Evolutionary conservation across 2,329 filamentous ascomycete genomes (phyloP).

Genomic region (Sclerotiophoma versabilis): DNA sequence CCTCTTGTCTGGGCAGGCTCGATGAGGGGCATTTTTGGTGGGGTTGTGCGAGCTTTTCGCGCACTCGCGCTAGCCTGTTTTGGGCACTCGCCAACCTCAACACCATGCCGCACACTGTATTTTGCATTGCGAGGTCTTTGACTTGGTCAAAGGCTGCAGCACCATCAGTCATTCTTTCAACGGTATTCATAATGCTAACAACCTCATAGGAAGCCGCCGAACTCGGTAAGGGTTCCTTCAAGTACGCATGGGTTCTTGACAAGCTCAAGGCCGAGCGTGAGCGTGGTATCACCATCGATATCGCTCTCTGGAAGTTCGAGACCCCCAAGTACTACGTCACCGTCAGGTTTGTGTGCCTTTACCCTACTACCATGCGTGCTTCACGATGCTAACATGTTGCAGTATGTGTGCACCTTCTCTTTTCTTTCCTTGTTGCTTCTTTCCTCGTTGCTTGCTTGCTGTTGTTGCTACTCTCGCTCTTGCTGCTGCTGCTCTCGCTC

Average conservation of each 20-base stretch:
- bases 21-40: constrained; percentile 51
- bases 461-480: no score
- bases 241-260: constrained; percentile 99
- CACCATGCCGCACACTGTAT: constrained; percentile 42
- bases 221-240: constrained; percentile 99
- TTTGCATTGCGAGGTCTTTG: constrained; percentile 15
- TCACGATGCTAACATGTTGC: no score
- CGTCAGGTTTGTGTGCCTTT: no score
- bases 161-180: background rate
- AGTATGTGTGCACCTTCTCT: background rate
- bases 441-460: no score
- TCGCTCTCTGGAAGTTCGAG: constrained; percentile 99
- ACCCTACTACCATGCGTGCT: no score
- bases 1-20: constrained; percentile 33
- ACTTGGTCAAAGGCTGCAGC: background rate
- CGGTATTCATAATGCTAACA: constrained; percentile 47
- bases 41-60: constrained; percentile 50
- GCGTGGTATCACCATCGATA: constrained; percentile 99
- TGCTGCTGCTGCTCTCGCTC: no score
- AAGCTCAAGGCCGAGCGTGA: constrained; percentile 99
- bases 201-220: constrained; percentile 87
- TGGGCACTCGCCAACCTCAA: constrained; percentile 39
- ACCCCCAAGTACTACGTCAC: constrained; percentile 97
- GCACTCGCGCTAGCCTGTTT: constrained; percentile 45
- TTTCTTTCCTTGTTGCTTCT: background rate